phyloP scores from a whole-genome alignment of 2,329 filamentous ascomycete genomes.

The Neofusicoccum umdonicola region DNA sequence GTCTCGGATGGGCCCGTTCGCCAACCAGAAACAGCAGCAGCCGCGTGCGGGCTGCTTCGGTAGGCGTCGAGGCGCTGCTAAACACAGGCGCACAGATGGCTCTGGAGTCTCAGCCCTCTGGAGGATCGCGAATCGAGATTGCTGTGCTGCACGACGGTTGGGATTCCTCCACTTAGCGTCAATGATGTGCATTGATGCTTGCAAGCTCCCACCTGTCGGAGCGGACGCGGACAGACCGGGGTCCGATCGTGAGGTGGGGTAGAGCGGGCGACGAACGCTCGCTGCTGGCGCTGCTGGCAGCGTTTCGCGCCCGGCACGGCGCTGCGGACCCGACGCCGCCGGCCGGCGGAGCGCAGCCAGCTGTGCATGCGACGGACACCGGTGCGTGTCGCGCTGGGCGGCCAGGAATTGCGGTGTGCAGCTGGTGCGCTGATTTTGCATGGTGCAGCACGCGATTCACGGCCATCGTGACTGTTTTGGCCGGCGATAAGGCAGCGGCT shows the following conservation, averaged over 20 bases:
- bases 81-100: not conserved
- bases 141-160: slow-evolving; percentile 7
- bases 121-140: slow-evolving; percentile 8
- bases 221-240: not conserved
- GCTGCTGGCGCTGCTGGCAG: not conserved
- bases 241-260: slow-evolving; percentile 12
- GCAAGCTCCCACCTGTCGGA: slow-evolving; percentile 2
- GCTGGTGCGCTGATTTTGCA: slow-evolving; percentile 10
- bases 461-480: not conserved
- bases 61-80: not conserved
- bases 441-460: slow-evolving; percentile 11
- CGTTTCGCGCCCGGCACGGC: not conserved
- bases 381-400: not conserved
- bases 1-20: not conserved
- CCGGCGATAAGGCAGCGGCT: not conserved
- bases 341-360: not conserved
- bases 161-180: slow-evolving; percentile 1
- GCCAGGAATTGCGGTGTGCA: slow-evolving; percentile 7
- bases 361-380: no score
- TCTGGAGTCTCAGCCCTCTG: not conserved
- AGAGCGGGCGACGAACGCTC: not conserved
- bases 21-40: not conserved
- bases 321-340: not conserved
- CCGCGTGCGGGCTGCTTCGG: not conserved
- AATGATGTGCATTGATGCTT: slow-evolving; percentile 13